Base-by-base conservation (phyloP, 208 protist genomes). In the Acanthamoeba healyi region DNA sequence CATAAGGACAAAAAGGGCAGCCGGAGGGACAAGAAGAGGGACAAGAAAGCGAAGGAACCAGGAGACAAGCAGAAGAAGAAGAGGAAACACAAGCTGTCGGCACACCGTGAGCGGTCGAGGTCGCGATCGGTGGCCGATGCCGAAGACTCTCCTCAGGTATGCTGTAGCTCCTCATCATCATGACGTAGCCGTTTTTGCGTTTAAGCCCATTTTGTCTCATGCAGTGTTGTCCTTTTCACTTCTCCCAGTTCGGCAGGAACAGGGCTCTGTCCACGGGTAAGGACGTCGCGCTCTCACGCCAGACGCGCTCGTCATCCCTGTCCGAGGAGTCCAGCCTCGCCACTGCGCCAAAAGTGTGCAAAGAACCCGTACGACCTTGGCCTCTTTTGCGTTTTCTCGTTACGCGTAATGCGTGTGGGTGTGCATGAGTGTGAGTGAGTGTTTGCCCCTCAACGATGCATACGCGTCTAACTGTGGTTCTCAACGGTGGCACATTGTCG, bases 301-400 rank as follows among this genome's bases (percentile, higher is more conserved):
- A 79, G 70, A 29, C 70, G 70, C 70, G 70, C 10, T 79, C 70
- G 32, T 40, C 70, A n/a, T 79, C 70, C 10, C 36, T 79, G 17
- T 46, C 70, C 22, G 34, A 44, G 36, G 70, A 79, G 67, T 4
- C 19, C 4, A 38, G 70, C 36, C 70, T 79, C 38, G 1, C 22
- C 36, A 70, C 15, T 22, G 32, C 61, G 61, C 61, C 29, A 26
- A 70, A 70, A 36, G 26, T 36, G 61, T 38, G 61, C 61, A 70
- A 70, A 70, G 61, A 70, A 32, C 22, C 61, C 29, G 61, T 70
- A 24, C 54, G 22, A 24, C 58, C 19, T 32, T 3, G 10, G 10
- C 54, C 17, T 32, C 56, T 70, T 32, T 67, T 67, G 0, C 58
- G n/a, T 34, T 10, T 70, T 34, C 61, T 70, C 10, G 6, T n/a